Percentiles rank a stretch among this genome's conserved stretches.
phyloP scores from a whole-genome alignment of 495 filamentous ascomycete species.

The Neurospora hispaniola region DNA sequence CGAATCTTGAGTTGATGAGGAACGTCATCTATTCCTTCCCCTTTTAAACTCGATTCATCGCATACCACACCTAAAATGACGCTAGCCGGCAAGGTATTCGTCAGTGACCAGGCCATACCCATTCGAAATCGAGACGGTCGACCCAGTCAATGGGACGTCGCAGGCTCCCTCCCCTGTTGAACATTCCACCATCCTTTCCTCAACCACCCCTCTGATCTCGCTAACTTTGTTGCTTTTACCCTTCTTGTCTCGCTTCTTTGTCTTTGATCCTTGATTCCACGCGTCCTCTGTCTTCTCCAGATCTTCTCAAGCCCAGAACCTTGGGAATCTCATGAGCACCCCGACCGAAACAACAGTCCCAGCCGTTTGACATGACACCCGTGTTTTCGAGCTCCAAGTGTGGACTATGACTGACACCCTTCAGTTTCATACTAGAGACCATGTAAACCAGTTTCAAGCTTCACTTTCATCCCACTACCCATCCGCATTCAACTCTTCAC shows the following conservation, averaged over 20 bases:
- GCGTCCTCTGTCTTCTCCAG: neutral
- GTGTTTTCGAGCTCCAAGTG: neutral
- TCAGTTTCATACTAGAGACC: too few species aligned
- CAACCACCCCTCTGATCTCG: neutral
- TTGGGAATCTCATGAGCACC: neutral
- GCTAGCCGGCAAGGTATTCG: neutral
- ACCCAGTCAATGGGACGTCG: neutral
- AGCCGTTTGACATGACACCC: neutral
- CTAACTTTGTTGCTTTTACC: neutral
- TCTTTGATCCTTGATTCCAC: neutral
- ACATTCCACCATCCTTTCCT: neutral
- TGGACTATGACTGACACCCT: neutral
- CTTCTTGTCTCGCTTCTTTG: neutral
- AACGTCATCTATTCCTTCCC: neutral
- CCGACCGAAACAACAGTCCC: neutral
- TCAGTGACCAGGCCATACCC: neutral
- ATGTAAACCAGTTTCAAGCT: too few species aligned
- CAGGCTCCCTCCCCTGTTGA: neutral
- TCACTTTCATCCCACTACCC: neutral
- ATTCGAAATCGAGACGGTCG: neutral
- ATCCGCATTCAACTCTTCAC: neutral
- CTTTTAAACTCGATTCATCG: neutral
- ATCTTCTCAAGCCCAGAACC: neutral
- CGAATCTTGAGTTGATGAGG: neutral
- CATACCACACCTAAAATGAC: neutral